phyloP scores from a whole-genome alignment of 208 protist genomes.

The Crithidia mellificae region DNA sequence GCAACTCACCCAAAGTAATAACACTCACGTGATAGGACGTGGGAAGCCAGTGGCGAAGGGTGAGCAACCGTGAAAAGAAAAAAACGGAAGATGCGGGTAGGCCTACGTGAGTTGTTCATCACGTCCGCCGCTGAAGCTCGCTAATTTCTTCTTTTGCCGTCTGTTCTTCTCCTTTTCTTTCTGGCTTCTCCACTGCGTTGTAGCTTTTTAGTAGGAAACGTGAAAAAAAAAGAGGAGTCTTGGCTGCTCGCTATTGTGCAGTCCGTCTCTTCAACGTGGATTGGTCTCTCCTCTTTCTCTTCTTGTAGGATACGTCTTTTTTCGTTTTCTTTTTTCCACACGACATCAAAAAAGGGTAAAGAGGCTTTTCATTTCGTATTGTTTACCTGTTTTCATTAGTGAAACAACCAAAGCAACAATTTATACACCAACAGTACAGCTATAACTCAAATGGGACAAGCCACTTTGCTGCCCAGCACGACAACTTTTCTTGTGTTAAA shows the following conservation, averaged over 20 bases:
- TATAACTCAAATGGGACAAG: too few relatives aligned
- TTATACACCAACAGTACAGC: too few relatives aligned
- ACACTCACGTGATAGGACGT: constrained; percentile 10
- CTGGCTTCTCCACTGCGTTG: neutral
- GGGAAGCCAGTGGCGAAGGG: neutral
- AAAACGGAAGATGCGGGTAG: neutral
- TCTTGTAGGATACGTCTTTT: constrained; percentile 19
- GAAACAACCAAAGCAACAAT: constrained; percentile 16
- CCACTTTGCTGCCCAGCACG: too few relatives aligned
- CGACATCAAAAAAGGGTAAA: constrained; percentile 24
- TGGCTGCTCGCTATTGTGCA: neutral
- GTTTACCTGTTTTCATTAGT: constrained; percentile 23
- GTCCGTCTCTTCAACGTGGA: neutral
- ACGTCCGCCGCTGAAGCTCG: neutral
- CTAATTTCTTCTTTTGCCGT: neutral
- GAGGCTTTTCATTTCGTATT: constrained; percentile 26
- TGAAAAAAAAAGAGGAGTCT: neutral
- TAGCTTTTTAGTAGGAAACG: constrained; percentile 21
- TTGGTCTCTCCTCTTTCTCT: constrained; percentile 29
- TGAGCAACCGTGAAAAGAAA: too few relatives aligned
- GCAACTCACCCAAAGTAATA: constrained; percentile 1
- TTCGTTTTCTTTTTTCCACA: constrained; percentile 16
- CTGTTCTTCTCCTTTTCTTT: neutral
- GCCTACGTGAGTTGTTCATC: neutral
- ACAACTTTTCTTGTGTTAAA: too few relatives aligned